Evolutionary conservation across 768 basidiomycete species (phyloP), one percentile per base, ranked within the genome.

Genomic region (Amanita molliuscula): DNA sequence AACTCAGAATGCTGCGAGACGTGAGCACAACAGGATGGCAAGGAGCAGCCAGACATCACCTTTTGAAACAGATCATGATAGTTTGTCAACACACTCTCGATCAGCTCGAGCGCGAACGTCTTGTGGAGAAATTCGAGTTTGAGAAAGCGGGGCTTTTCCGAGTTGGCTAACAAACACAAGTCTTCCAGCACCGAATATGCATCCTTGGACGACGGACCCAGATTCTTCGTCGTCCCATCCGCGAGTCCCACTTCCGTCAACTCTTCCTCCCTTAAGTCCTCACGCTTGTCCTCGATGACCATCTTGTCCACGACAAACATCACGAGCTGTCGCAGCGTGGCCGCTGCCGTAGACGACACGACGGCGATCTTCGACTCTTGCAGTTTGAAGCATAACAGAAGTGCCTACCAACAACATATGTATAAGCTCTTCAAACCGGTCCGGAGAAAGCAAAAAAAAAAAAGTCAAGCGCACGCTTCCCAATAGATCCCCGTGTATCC

Each of bases 251-350:
- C 73, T 11, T 76, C 70, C n/a, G 65, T 58, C 16, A 69, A 56
- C 9, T 66, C 57, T 6, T 25, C 25, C 66, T 61, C 16, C 67
- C 73, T 75, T 13, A 63, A 64, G 29, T 36, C 29, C 47, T 65
- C 64, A 6, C 65, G 42, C 4, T 70, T 67, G 61, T 92, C 88
- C 60, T 93, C 89, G 15, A 78, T 74, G 1, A 83, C 79, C 65
- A 97, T 88, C 61, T 95, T 93, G 67, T 99, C 96, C 38, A 97
- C 88, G 15, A 97, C 84, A 56, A 97, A 89, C 94, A 99, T 97
- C 40, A 98, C 90, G 1, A 97, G 75, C 62, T 98, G 95, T 2
- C 94, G 84, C 3, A 97, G 76, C 0, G 94, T 97, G 0, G 96
- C 96, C 2, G 94, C 94, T 1, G 95, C 95, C 3, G 96, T 98